These are phyloP conservation scores for Jackrogersella minutella DNA, from an alignment of 495 filamentous ascomycete species.

Conservation along the genomic window DNA sequence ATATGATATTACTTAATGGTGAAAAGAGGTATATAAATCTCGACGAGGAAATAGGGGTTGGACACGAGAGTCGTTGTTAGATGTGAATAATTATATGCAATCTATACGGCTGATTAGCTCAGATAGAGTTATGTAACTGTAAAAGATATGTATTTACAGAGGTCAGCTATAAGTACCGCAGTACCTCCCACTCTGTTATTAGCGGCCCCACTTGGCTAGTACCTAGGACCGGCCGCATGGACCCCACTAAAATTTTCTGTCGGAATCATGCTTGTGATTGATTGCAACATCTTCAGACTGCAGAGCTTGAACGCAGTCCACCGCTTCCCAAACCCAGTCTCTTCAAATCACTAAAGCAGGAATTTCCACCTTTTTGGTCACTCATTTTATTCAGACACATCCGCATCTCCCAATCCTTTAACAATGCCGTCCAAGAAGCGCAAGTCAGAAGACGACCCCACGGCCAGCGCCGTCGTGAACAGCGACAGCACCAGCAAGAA, in stretches of 20 bases:
- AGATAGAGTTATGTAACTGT: too few relatives aligned
- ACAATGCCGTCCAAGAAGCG: constrained; percentile 28
- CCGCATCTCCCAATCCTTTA: not conserved
- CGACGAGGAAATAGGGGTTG: too few relatives aligned
- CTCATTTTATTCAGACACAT: not conserved
- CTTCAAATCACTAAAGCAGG: not conserved
- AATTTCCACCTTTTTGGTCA: not conserved
- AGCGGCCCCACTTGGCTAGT: constrained; percentile 2
- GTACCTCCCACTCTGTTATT: not conserved
- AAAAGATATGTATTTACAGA: not conserved
- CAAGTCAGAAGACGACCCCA: constrained; percentile 29
- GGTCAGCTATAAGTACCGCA: not conserved
- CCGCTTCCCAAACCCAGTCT: not conserved
- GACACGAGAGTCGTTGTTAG: too few relatives aligned
- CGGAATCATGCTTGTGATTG: not conserved
- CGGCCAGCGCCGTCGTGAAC: not conserved
- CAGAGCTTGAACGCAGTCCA: not conserved
- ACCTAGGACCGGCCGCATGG: not conserved
- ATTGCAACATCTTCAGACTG: not conserved
- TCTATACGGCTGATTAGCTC: too few relatives aligned
- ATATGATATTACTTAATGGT: too few relatives aligned
- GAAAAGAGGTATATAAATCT: too few relatives aligned
- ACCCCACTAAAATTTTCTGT: constrained; percentile 31
- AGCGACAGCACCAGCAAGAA: constrained; percentile 11
- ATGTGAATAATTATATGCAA: too few relatives aligned